phyloP scores from a whole-genome alignment of 306 rosid species.

The Prunus padus region DNA sequence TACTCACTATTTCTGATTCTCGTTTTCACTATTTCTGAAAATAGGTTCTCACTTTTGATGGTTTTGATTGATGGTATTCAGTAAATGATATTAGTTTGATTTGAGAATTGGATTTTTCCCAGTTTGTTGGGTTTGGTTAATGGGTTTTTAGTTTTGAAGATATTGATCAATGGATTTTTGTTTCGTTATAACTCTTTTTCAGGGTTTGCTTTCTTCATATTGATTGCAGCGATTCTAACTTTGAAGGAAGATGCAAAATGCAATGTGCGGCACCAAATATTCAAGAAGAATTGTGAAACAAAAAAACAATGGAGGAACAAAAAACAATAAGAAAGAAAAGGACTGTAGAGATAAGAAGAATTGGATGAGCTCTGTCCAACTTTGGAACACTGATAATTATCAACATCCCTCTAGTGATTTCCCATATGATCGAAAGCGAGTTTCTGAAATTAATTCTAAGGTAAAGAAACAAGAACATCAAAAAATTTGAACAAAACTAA shows the following conservation, averaged over 20 bases:
- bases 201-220: too few species aligned
- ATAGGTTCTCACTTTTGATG: background rate
- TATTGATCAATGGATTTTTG: too few species aligned
- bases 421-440: background rate
- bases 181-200: too few species aligned
- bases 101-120: constrained; percentile 1
- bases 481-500: background rate
- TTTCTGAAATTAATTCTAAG: too few species aligned
- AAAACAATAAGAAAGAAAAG: too few species aligned
- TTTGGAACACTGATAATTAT: constrained; percentile 54
- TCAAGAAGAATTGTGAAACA: constrained; percentile 49
- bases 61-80: background rate
- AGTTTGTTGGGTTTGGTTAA: background rate
- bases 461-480: too few species aligned
- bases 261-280: constrained; percentile 42
- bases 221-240: constrained; percentile 49
- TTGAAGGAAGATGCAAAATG: constrained; percentile 49
- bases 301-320: too few species aligned
- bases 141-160: too few species aligned
- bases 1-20: constrained; percentile 6
- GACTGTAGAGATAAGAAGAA: constrained; percentile 78
- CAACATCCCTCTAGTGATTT: constrained; percentile 11
- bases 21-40: background rate
- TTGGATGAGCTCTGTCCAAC: constrained; percentile 97
- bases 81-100: background rate